Evolutionary conservation across 371 early-diverging fungal genomes (phyloP).

Genomic region (Apophysomyces ossiformis): DNA sequence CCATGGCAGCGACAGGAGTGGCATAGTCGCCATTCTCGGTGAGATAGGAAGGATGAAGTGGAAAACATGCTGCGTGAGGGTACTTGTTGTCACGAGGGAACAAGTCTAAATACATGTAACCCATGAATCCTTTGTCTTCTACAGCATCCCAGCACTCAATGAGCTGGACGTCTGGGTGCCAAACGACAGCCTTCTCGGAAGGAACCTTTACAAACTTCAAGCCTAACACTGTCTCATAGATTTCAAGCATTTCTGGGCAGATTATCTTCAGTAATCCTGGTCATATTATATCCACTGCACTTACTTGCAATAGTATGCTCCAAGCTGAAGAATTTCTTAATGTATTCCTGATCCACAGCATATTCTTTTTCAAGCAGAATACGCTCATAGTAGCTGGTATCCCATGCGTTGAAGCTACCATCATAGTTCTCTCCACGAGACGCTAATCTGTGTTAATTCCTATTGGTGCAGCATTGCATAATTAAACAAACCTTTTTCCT

Average conservation of each 20-base stretch:
- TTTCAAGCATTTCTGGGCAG: constrained; percentile 63
- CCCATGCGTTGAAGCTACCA: constrained; percentile 72
- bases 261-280: no score
- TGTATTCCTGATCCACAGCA: constrained; percentile 74
- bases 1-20: constrained; percentile 81
- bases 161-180: constrained; percentile 74
- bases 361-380: constrained; percentile 74
- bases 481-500: constrained; percentile 33
- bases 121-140: constrained; percentile 60
- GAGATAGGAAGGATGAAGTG: constrained; percentile 66
- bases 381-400: constrained; percentile 75
- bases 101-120: constrained; percentile 82
- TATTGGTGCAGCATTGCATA: neutral
- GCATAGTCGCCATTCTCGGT: constrained; percentile 55
- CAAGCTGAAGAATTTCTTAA: constrained; percentile 81
- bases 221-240: constrained; percentile 71
- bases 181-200: constrained; percentile 57
- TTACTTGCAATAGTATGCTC: constrained; percentile 51
- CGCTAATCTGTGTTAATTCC: constrained; percentile 19
- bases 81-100: constrained; percentile 80
- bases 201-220: constrained; percentile 68
- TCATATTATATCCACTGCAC: constrained; percentile 2
- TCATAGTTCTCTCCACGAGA: constrained; percentile 54
- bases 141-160: constrained; percentile 72
- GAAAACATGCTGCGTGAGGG: constrained; percentile 77